A percentile compares a stretch with the other conserved stretches of the same genome.
Conservation (phyloP, 2,329 filamentous ascomycete species). For the Sarocladium brachiariae region DNA sequence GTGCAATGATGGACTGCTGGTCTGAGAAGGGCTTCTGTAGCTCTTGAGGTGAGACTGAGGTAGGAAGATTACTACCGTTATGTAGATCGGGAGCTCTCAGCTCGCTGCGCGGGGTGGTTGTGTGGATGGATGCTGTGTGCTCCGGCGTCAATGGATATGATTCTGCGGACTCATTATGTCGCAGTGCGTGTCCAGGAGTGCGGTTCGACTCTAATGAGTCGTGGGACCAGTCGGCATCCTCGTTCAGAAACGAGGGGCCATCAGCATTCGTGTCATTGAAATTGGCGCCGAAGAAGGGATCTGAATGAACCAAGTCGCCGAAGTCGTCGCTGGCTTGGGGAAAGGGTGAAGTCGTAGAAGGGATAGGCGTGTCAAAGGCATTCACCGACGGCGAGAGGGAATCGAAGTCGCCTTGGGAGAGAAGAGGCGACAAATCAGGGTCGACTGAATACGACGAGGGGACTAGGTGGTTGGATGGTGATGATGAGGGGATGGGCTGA, state of each 20-base stretch:
- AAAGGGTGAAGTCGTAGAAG: conserved; percentile 34
- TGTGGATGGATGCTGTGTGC: conserved; percentile 41
- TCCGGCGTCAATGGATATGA: conserved; percentile 44
- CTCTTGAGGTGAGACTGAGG: conserved; percentile 35
- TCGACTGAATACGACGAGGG: conserved; percentile 26
- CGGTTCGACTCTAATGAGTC: conserved; percentile 13
- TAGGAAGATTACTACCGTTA: conserved; percentile 19
- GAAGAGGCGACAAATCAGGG: conserved; percentile 35
- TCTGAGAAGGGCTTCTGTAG: conserved; percentile 33
- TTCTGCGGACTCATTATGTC: conserved; percentile 19
- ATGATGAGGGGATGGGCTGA: conserved; percentile 24
- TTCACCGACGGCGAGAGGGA: conserved; percentile 20
- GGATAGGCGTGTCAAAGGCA: conserved; percentile 36
- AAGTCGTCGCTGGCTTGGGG: conserved; percentile 42
- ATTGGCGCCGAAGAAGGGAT: conserved; percentile 45
- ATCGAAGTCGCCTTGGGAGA: conserved; percentile 31
- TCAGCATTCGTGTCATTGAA: conserved; percentile 36
- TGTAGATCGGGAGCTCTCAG: conserved; percentile 20
- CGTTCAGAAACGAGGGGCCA: conserved; percentile 39
- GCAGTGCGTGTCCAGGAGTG: conserved; percentile 12
- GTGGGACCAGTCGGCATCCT: conserved; percentile 20
- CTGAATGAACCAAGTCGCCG: conserved; percentile 36
- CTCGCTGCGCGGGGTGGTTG: conserved; percentile 34
- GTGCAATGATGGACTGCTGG: conserved; percentile 21
- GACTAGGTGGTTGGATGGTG: conserved; percentile 17